These are phyloP conservation scores for Umbelopsis sp. DNA, from an alignment of 371 early-diverging fungal genomes.

Conservation along the genomic window DNA sequence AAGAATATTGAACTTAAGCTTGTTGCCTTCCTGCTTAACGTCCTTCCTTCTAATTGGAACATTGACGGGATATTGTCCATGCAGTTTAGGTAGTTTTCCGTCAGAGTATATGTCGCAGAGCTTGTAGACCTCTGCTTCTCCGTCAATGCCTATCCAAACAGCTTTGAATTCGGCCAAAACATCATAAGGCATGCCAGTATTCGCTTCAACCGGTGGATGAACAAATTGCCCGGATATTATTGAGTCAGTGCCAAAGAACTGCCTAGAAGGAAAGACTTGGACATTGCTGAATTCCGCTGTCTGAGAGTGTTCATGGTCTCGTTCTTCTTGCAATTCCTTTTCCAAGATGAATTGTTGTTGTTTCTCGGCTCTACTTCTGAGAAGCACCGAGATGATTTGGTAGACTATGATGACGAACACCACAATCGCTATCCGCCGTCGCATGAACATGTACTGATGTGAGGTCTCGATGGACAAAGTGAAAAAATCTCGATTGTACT, in stretches of 20 bases:
- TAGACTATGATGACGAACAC: neutral
- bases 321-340: slow-evolving; percentile 8
- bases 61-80: slow-evolving; percentile 9
- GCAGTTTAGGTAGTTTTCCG: slow-evolving; percentile 2
- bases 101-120: slow-evolving; percentile 21
- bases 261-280: neutral
- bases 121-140: slow-evolving; percentile 16
- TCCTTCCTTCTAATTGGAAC: slow-evolving; percentile 7
- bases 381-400: slow-evolving; percentile 1
- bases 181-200: slow-evolving; percentile 4
- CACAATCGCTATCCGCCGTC: slow-evolving; percentile 2
- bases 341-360: neutral
- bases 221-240: neutral
- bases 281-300: slow-evolving; percentile 3
- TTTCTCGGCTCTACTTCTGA: slow-evolving; percentile 1
- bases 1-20: neutral
- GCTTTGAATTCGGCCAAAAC: slow-evolving; percentile 10
- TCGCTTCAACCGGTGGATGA: neutral
- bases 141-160: slow-evolving; percentile 20
- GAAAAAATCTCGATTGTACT: neutral
- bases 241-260: neutral
- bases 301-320: neutral
- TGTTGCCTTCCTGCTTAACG: slow-evolving; percentile 1
- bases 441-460: neutral
- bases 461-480: neutral